Conservation (phyloP, 345 rosid species). For the Salix koriyanagi region DNA sequence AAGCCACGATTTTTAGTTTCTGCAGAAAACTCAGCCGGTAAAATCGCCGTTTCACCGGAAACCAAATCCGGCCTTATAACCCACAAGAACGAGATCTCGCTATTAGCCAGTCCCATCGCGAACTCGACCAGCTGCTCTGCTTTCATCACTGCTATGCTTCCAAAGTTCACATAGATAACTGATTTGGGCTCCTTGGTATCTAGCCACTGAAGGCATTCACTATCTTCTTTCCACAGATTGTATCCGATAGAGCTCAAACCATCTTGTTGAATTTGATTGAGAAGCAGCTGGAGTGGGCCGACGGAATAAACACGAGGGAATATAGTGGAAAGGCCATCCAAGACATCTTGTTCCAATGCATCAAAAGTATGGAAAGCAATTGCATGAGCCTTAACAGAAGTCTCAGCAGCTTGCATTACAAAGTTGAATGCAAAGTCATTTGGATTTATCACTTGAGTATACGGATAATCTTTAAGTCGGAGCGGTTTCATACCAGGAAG, state of each 20-base stretch:
- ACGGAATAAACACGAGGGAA: neutral
- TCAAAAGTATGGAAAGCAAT: conserved; percentile 7
- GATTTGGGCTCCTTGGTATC: neutral
- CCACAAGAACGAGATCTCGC: neutral
- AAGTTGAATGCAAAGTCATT: neutral
- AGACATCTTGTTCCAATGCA: conserved; percentile 5
- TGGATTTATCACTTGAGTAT: too few relatives aligned
- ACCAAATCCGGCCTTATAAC: neutral
- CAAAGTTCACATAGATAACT: neutral
- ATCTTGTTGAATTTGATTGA: neutral
- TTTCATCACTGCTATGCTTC: neutral
- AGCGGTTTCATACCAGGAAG: neutral
- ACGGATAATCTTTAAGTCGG: neutral
- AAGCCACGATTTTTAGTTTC: neutral
- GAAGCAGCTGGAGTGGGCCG: neutral
- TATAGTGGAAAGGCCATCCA: conserved; percentile 5
- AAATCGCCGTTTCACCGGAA: neutral
- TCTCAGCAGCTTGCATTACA: too few relatives aligned
- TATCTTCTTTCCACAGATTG: neutral
- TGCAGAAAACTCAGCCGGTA: neutral
- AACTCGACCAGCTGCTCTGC: neutral
- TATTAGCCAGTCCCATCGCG: neutral
- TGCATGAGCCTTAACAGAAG: neutral
- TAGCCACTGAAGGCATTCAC: neutral
- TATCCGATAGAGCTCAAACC: neutral